Evolutionary conservation across 352 stramenopile species (phyloP), one percentile per base, ranked within the genome.

Genomic region (Globisporangium acanthophoron): DNA sequence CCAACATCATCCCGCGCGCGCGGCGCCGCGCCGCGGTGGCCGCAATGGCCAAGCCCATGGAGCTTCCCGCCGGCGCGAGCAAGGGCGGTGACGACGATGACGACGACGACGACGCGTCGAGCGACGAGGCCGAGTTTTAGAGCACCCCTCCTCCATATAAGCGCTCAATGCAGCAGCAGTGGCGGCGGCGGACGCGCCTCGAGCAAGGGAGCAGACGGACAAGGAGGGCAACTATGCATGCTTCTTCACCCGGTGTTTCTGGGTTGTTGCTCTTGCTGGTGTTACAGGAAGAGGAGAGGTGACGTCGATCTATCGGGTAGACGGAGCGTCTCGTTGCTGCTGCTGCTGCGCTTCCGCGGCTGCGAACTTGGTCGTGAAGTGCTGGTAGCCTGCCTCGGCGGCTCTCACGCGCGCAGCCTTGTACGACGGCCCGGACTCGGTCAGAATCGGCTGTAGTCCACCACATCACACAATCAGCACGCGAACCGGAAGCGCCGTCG

Each of bases 91-190:
- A 29, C 3, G 56, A 60, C 40, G 64, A 59, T 2, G 70, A 59
- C 13, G 77, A 76, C 35, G 75, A 91, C n/a, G 83, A 90, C 49
- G 84, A 85, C 50, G 78, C 87, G 50, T 87, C 82, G 52, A 93
- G 83, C 59, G 83, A 91, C 56, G 83, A 93, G 64, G 85, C 85
- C 47, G 85, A 94, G 64, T 94, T 94, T 60, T 94, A 88, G 75
- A 52, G 20, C 3, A 11, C 15, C 7, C 18, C 18, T 13, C 6
- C 15, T 3, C 9, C 7, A 48, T n/a, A 3, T 3, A 21, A 13
- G n/a, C 41, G 41, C 15, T 11, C n/a, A 5, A 45, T 18, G 24
- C 24, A 18, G 40, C 40, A 21, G n/a, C 18, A 16, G 5, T 47
- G 41, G 11, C 35, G 35, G 2, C 35, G 35, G 11, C 35, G 35